Evolutionary conservation across 345 rosid species (phyloP).

Genomic region (Salix arbutifolia): DNA sequence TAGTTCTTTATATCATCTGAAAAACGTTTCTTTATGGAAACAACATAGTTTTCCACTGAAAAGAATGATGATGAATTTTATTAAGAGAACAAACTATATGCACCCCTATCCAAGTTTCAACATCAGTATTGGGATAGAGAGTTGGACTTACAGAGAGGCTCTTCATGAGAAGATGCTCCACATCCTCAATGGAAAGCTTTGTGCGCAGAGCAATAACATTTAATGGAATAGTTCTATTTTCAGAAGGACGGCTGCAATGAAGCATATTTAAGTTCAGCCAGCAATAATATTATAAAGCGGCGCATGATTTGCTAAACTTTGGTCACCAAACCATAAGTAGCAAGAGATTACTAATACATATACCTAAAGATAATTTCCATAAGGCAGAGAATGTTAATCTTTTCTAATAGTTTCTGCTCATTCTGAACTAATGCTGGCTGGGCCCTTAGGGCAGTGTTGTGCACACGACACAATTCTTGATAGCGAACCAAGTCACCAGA

Average conservation of each 20-base stretch:
- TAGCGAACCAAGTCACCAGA: conserved; percentile 80
- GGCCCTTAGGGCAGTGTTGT: conserved; percentile 67
- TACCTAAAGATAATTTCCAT: conserved; percentile 99
- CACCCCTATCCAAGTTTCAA: background rate
- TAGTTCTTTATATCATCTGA: too few relatives aligned
- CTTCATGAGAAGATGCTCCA: conserved; percentile 97
- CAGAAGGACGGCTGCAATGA: conserved; percentile 83
- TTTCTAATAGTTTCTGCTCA: conserved; percentile 82
- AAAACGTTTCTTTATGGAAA: background rate
- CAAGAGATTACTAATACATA: background rate
- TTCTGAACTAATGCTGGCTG: conserved; percentile 97
- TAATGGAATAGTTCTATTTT: conserved; percentile 92
- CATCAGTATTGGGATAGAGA: background rate
- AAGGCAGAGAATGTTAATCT: conserved; percentile 92
- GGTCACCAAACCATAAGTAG: background rate
- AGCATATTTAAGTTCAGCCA: conserved; percentile 12
- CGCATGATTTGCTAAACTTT: background rate
- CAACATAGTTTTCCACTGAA: background rate
- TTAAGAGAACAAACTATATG: background rate
- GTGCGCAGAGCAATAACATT: conserved; percentile 85
- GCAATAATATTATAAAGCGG: background rate
- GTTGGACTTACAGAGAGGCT: conserved; percentile 76
- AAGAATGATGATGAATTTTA: background rate
- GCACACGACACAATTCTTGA: conserved; percentile 82
- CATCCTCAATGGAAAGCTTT: conserved; percentile 77